phyloP scores from a whole-genome alignment of 495 filamentous ascomycete species.

The Penicillium verhagenii region DNA sequence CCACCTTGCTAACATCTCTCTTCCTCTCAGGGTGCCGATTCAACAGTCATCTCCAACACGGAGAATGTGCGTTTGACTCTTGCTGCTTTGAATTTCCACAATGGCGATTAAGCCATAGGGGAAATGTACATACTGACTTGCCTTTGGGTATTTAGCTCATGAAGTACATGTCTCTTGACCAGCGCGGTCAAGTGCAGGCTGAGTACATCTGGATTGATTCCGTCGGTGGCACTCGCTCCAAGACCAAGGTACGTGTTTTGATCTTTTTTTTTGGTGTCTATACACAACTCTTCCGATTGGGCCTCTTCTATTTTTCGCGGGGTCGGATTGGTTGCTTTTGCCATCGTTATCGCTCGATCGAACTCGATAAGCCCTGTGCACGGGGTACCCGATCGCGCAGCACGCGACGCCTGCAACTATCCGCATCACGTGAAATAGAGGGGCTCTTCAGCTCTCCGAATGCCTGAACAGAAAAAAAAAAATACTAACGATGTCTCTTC shows the following conservation, averaged over 20 bases:
- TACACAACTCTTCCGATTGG: too few species aligned
- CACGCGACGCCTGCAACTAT: conserved; percentile 29
- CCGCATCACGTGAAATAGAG: conserved; percentile 36
- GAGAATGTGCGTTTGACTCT: conserved; percentile 60
- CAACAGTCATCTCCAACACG: conserved; percentile 66
- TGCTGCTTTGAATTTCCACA: conserved; percentile 35
- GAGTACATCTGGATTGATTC: conserved; percentile 99
- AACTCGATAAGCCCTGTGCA: conserved; percentile 34
- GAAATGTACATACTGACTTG: conserved; percentile 43
- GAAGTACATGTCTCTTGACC: conserved; percentile 89
- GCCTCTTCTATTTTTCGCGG: not conserved
- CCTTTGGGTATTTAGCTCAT: conserved; percentile 60
- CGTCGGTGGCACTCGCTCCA: conserved; percentile 74
- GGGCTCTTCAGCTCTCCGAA: conserved; percentile 3
- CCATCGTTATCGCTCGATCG: conserved; percentile 1
- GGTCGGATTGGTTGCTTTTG: not conserved
- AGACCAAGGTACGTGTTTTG: conserved; percentile 79
- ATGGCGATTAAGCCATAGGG: conserved; percentile 33
- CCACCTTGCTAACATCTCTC: not conserved
- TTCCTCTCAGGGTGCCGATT: conserved; percentile 42
- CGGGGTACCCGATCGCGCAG: conserved; percentile 21
- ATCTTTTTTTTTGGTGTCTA: not conserved
- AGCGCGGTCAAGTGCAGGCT: conserved; percentile 80
- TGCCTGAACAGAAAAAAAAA: too few species aligned
- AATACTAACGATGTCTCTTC: conserved; percentile 9